phyloP scores from a whole-genome alignment of 2,329 filamentous ascomycete species.

The Endothia cerciana region DNA sequence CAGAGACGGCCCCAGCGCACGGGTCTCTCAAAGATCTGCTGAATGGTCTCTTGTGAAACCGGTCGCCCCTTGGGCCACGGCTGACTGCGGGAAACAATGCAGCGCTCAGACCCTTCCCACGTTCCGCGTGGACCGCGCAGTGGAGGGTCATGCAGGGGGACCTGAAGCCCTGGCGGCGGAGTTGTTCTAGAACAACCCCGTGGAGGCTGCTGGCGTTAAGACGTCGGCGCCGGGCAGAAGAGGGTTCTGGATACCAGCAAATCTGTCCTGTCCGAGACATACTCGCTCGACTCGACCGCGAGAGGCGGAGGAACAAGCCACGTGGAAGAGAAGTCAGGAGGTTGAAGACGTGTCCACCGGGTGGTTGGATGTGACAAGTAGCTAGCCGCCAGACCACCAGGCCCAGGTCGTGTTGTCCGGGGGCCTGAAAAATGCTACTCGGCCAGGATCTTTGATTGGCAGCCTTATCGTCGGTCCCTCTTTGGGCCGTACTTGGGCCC shows the following conservation, averaged over 20 bases:
- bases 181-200: too few species aligned
- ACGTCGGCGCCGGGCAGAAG: background rate
- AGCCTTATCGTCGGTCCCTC: conserved; percentile 5
- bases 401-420: background rate
- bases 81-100: background rate
- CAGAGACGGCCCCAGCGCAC: background rate
- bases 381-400: too few species aligned
- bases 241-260: background rate
- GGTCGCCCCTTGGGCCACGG: background rate
- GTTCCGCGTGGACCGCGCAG: too few species aligned
- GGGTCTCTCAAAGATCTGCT: background rate
- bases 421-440: background rate
- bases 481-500: background rate
- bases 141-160: too few species aligned
- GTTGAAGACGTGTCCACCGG: conserved; percentile 5
- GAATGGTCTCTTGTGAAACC: background rate
- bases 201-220: background rate
- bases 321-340: background rate
- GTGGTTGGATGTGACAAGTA: background rate
- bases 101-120: too few species aligned
- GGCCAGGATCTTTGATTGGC: background rate
- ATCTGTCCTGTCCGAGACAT: background rate
- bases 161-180: too few species aligned
- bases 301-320: background rate
- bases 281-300: background rate